Evolutionary conservation across 2,329 filamentous ascomycete species (phyloP).

Genomic region (Oidium heveae): DNA sequence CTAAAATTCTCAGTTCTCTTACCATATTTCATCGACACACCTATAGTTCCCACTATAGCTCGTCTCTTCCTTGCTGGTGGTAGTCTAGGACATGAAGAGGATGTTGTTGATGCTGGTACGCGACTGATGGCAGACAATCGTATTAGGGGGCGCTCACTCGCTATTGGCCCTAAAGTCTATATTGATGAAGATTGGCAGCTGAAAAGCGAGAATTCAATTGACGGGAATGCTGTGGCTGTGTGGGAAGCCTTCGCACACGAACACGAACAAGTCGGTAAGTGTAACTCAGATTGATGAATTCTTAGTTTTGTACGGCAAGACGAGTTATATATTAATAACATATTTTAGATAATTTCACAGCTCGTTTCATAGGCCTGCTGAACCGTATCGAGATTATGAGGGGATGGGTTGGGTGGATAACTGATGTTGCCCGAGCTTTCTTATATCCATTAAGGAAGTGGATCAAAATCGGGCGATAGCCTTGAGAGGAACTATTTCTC

Average conservation of each 20-base stretch:
- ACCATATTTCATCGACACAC: slow-evolving; percentile 40
- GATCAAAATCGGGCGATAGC: too few relatives aligned
- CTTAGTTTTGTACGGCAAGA: too few relatives aligned
- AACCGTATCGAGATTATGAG: too few relatives aligned
- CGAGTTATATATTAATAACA: too few relatives aligned
- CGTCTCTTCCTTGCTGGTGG: slow-evolving; percentile 29
- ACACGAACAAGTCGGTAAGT: slow-evolving; percentile 20
- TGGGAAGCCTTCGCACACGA: slow-evolving; percentile 39
- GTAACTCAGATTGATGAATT: not conserved
- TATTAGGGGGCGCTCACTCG: slow-evolving; percentile 30
- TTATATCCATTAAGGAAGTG: too few relatives aligned
- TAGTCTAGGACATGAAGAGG: slow-evolving; percentile 23
- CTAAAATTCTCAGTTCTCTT: slow-evolving; percentile 20
- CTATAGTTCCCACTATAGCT: slow-evolving; percentile 24
- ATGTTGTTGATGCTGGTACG: slow-evolving; percentile 39
- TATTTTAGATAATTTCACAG: too few relatives aligned
- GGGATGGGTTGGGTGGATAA: too few relatives aligned
- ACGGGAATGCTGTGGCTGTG: slow-evolving; percentile 18
- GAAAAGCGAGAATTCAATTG: slow-evolving; percentile 3
- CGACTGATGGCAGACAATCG: slow-evolving; percentile 31
- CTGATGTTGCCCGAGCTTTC: too few relatives aligned
- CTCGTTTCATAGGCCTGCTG: too few relatives aligned
- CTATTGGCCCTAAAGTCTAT: slow-evolving; percentile 29
- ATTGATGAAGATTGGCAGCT: slow-evolving; percentile 17
- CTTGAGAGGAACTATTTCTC: too few relatives aligned